Base-by-base conservation (phyloP, 164 flowering plant species). In the Stephania cephalantha region DNA sequence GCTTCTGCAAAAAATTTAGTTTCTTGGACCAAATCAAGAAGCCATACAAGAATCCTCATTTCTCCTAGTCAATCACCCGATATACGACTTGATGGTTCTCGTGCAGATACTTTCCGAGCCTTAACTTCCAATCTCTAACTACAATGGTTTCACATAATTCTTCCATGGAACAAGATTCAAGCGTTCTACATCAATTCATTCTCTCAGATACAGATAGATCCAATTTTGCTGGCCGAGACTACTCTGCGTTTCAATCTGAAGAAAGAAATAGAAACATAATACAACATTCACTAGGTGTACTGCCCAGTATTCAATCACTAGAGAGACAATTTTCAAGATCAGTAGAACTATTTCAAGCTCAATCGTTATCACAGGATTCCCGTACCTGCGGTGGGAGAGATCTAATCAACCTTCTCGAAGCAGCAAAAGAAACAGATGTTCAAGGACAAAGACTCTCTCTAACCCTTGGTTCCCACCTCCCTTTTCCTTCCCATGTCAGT, bases 381-480 rank as follows among this genome's bases (percentile, higher is more conserved):
- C 78, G 81, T 55, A 82, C 78, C 53, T 79, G 75, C 76, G 82
- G 82, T 63, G 81, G 80, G 50, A 84, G 89, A 70, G 88, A 86
- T 71, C 65, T 90, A 7, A 84, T 90, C 86, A 88, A 88, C 81
- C 89, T 86, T 73, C 83, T 87, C 74, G 88, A 87, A 79, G 80
- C 87, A 17, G 63, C 87, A 58, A 84, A 78, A 50, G 90, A 87
- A 68, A 76, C 58, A 20, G 73, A 61, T 84, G 84, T 68, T 76
- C 91, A 87, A 77, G 83, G 86, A 35, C 90, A 88, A 73, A 89
- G 93, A 30, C 78, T 92, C 46, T 90, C 97, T 42, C 89, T 90
- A 46, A 87, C 87, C 71, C 88, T 92, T 9, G 79, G 93, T 48
- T 84, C 93, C 7, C 86, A 88, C 74, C 81, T 87, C 46, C 90